Base-by-base conservation (phyloP, 805 yeast genomes). In the Yamadazyma ubonensis region DNA sequence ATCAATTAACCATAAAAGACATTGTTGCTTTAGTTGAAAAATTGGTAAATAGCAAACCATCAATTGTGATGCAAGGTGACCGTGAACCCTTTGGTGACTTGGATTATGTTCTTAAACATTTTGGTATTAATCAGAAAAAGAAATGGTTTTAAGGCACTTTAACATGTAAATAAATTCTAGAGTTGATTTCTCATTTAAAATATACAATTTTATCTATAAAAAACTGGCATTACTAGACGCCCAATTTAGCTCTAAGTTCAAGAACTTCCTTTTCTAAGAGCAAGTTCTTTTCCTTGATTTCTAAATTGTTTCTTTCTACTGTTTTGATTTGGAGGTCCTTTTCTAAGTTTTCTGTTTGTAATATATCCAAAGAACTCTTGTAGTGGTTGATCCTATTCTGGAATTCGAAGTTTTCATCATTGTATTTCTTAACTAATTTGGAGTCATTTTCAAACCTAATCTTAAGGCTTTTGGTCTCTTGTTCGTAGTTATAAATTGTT, bases 1-100 rank as follows among this genome's bases (percentile, higher is more conserved):
- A 85, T 43, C 57, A 59, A 8, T 74, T 93, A 45, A 75, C 86
- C 0, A 73, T 79, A 3, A 65, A 63, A 5, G 96, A 91, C 57
- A 71, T 93, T 31, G 75, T 74, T 41, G 66, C 79, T 9, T 89
- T 87, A 1, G 95, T 96, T 2, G 75, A 75, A 51, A 75, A 81
- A 44, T 79, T 93, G 1, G 69, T 91, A 29, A 83, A 89, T 0
- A 86, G 91, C 4, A 70, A 67, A 44, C 93, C 97, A n/a, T 85
- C 96, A 1, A 70, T 89, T 21, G 93, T 89, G 6, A 78, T 88
- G 71, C 95, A 88, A 69, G 98, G 98, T 39, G 80, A 84, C 38
- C 76, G 95, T 54, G 89, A 81, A 30, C 65, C 78, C 9, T 88
- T 90, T 61, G 97, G 97, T 9, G 96, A 93, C 58, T 81, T 91